These are phyloP conservation scores for Phytophthora niederhauseri DNA, from an alignment of 352 stramenopile genomes.

Conservation along the genomic window DNA sequence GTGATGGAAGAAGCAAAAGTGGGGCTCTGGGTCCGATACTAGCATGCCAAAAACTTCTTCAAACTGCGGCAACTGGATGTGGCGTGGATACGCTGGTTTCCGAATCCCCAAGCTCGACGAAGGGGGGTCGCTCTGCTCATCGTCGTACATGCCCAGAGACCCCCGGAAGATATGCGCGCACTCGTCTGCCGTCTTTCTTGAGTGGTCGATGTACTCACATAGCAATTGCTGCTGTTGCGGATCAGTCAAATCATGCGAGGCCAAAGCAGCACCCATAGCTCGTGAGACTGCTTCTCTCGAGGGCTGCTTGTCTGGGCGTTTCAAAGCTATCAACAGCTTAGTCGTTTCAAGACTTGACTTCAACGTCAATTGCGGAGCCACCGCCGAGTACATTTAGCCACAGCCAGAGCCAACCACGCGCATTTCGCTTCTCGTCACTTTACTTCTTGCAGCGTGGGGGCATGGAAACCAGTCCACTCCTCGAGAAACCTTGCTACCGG, in stretches of 20 bases:
- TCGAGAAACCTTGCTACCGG: constrained; percentile 29
- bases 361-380: constrained; percentile 8
- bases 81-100: constrained; percentile 46
- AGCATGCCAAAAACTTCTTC: constrained; percentile 83
- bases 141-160: constrained; percentile 32
- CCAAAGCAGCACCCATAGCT: constrained; percentile 40
- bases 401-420: background rate
- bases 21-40: constrained; percentile 60
- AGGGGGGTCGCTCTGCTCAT: constrained; percentile 15
- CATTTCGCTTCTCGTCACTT: constrained; percentile 9
- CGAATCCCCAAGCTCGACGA: constrained; percentile 14
- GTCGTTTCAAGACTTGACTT: constrained; percentile 21
- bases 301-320: constrained; percentile 14
- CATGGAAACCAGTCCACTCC: constrained; percentile 59
- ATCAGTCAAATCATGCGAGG: constrained; percentile 26
- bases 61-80: constrained; percentile 57
- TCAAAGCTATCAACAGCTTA: constrained; percentile 22
- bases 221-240: constrained; percentile 49
- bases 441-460: background rate
- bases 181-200: constrained; percentile 53
- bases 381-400: background rate
- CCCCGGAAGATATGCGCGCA: constrained; percentile 63
- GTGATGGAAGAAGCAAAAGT: constrained; percentile 70
- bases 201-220: constrained; percentile 59
- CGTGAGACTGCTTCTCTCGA: background rate